Base-by-base conservation (phyloP, 768 basidiomycete genomes). In the Russula emetica region DNA sequence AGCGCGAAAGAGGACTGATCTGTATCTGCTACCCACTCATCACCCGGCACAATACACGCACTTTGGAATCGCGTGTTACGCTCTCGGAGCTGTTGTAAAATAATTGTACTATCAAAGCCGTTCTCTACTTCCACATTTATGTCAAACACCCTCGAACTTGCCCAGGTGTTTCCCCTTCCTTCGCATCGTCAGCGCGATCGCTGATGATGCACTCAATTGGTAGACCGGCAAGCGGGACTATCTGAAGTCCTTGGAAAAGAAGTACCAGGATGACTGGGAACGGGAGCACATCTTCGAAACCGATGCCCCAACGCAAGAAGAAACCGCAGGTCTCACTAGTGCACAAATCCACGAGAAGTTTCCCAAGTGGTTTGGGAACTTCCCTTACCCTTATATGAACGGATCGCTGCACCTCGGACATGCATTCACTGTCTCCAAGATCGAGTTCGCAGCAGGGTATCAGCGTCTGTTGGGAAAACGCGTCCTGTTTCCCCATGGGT, bases 291-390 rank as follows among this genome's bases (percentile, higher is more conserved):
- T 92, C 59, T 99, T 99, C 75, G 89, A 98, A 74, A 82, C 88
- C 71, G 80, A 88, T 69, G 87, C 95, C 40, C 96, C 97, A 1
- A 75, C 86, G 22, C 74, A 78, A 14, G 83, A 84, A 55, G 85
- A 90, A 50, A 79, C 87, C 50, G 77, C 77, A 61, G 85, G 84
- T 63, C 82, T 90, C 55, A 83, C 86, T 13, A 78, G 78, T 20
- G 79, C 80, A 24, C 80, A 95, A 71, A 77, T 96, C 70, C 79
- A 81, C 66, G 79, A 87, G 71, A 85, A 86, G 76, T 84, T 85
- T 74, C 95, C 95, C 22, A 98, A 98, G 79, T 98, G 95, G 93
- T 90, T 98, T 73, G 97, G 96, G 59, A 97, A 86, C 77, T 96
- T 90, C 75, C 95, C 95, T 57, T 97, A 80, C 77, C 92, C 94